Percentiles rank a stretch among this genome's conserved stretches.
Conservation (phyloP, 352 stramenopile species). For the Phytopythium helicoides region DNA sequence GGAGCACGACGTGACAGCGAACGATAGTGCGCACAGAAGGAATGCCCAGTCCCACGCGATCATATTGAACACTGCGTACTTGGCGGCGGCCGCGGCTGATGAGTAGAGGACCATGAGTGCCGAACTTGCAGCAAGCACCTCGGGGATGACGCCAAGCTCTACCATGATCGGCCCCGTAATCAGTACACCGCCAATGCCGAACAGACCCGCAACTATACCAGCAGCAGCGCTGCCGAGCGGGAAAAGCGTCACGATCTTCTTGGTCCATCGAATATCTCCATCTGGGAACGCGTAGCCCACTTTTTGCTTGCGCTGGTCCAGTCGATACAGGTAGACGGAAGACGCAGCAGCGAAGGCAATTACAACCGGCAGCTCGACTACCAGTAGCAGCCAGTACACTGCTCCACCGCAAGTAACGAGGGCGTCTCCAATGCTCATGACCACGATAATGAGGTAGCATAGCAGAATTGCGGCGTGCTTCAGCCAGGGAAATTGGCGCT, state of each 20-base stretch:
- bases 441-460: slow-evolving; percentile 37
- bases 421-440: slow-evolving; percentile 22
- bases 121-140: slow-evolving; percentile 31
- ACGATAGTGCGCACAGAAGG: slow-evolving; percentile 39
- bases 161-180: slow-evolving; percentile 23
- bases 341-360: slow-evolving; percentile 36
- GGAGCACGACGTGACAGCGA: slow-evolving; percentile 41
- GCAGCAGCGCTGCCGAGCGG: slow-evolving; percentile 32
- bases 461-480: slow-evolving; percentile 39
- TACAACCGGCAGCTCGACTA: slow-evolving; percentile 50
- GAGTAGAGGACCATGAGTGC: slow-evolving; percentile 49
- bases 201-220: slow-evolving; percentile 45
- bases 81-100: slow-evolving; percentile 40
- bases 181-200: slow-evolving; percentile 49
- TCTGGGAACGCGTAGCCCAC: slow-evolving; percentile 32
- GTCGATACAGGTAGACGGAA: slow-evolving; percentile 24
- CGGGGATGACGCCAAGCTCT: slow-evolving; percentile 23
- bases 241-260: slow-evolving; percentile 35
- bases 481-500: slow-evolving; percentile 26
- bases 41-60: slow-evolving; percentile 48
- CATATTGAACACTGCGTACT: slow-evolving; percentile 57
- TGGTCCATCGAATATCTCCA: slow-evolving; percentile 45
- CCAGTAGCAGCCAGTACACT: slow-evolving; percentile 40
- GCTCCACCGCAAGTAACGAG: slow-evolving; percentile 28
- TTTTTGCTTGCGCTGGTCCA: slow-evolving; percentile 30